A percentile compares a stretch with the other conserved stretches of the same genome.
Evolutionary conservation across 306 rosid genomes (phyloP).

Genomic region (Quercus dentata): DNA sequence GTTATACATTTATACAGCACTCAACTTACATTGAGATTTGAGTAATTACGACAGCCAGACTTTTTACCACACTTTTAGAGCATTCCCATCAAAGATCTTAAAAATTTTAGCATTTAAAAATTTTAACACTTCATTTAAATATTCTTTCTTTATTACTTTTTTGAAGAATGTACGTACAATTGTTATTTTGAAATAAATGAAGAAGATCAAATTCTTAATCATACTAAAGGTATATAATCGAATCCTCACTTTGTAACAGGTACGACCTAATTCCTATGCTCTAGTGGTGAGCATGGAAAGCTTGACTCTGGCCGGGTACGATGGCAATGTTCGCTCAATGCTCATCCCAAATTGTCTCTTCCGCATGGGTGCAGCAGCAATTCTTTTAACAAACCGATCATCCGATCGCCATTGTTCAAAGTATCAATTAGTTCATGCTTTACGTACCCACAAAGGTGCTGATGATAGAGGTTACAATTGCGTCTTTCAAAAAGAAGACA

Average conservation of each 20-base stretch:
- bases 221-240: too few relatives aligned
- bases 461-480: not conserved
- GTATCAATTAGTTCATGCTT: not conserved
- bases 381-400: not conserved
- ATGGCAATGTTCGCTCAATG: not conserved
- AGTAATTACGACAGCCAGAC: too few relatives aligned
- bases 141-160: too few relatives aligned
- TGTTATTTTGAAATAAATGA: too few relatives aligned
- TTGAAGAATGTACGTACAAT: too few relatives aligned
- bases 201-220: too few relatives aligned
- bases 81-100: too few relatives aligned
- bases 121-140: too few relatives aligned
- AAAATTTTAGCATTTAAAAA: too few relatives aligned
- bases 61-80: too few relatives aligned
- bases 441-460: not conserved
- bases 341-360: slow-evolving; percentile 4
- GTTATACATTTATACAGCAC: too few relatives aligned
- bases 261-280: not conserved
- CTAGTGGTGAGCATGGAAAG: slow-evolving; percentile 3
- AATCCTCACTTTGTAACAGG: not conserved
- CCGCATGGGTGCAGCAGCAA: not conserved
- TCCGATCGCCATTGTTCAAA: not conserved
- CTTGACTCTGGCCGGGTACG: not conserved
- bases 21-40: too few relatives aligned
- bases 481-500: not conserved